Evolutionary conservation across 2,329 filamentous ascomycete species (phyloP), one percentile per base, ranked within the genome.

Genomic region (Pseudocercospora ulei): DNA sequence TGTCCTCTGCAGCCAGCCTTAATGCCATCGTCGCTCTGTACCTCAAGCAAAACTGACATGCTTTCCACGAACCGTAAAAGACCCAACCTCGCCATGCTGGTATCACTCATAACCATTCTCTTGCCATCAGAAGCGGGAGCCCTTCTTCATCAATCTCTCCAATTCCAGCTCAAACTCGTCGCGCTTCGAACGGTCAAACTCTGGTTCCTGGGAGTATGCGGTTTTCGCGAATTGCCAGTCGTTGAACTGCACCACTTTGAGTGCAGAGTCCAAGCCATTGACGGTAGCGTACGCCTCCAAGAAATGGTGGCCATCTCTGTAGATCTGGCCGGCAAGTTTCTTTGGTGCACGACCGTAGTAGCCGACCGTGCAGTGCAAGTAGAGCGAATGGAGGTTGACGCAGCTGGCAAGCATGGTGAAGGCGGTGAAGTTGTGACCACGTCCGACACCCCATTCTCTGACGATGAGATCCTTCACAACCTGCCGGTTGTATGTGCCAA

Each of bases 361-460:
- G 7, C 39, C 30, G 7, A 54, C 37, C 4, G 36, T 36, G 43
- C 53, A 56, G 25, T 54, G 48, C 19, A 58, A 18, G 33, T 31
- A 37, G 11, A 58, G 38, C 1, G 35, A 24, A 31, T 51, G 35
- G 17, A 59, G 47, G 14, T 56, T 52, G 12, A 39, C 49, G 45
- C 53, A 56, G 18, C 12, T 30, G 8, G 52, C 41, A 5, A 58
- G 47, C n/a, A 51, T 29, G 9, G 51, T 51, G 9, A 59, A 37
- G 7, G 48, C 44, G 14, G 41, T 36, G 29, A 45, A 48, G 39
- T 56, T 56, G 40, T 45, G 43, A 12, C 41, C 48, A n/a, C 3
- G 23, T 11, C 43, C 41, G 2, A 7, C 11, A 17, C 48, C 51
- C 45, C 46, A 56, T 20, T 44, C 46, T 12, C 41, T 38, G 18